Evolutionary conservation across 2,329 filamentous ascomycete genomes (phyloP), one percentile per base, ranked within the genome.

Genomic region (Pseudogymnoascus sp.): DNA sequence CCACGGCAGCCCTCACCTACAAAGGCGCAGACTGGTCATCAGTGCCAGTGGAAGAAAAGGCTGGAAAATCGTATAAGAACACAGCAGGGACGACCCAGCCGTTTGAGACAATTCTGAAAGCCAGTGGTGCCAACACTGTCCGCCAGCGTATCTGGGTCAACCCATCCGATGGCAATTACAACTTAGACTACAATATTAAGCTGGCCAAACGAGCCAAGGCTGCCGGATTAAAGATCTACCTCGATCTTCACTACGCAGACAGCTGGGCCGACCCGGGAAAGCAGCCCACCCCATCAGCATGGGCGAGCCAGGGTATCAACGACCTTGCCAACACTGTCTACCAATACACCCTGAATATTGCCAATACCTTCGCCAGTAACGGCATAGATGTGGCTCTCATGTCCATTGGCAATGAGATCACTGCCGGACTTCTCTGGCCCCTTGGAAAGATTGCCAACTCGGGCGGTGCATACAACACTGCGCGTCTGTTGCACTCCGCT

Each of bases 381-480:
- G 79, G 80, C 2, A 78, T 90, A 21, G 74, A 78, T 3, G 82
- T 88, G 0, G 77, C 79, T 1, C 85, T 91, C 61, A 81, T 91
- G 61, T 87, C 85, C 14, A 87, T 92, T 67, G 89, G 89, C 23
- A 92, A 92, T 70, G 89, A 91, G 72, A 90, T 92, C 72, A 83
- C 83, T 0, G 76, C 79, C 1, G 89, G 89, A 0, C 76, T 91
- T 34, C 80, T 91, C 48, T 90, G 85, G 79, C 87, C 88, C 0
- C 80, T 84, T 0, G 89, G 88, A 13, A 75, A 77, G 13, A 82
- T 82, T 7, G 76, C 75, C 36, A 81, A 79, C 63, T 57, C 51
- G 5, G 51, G 25, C n/a, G 51, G 51, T 2, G 82, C 80, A 67
- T 77, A 77, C 68, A 90, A 89, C 73, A 82, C 90, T 34, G 86